Conservation (phyloP, 192 early-diverging fungal genomes). For the Coemansia sp. region DNA sequence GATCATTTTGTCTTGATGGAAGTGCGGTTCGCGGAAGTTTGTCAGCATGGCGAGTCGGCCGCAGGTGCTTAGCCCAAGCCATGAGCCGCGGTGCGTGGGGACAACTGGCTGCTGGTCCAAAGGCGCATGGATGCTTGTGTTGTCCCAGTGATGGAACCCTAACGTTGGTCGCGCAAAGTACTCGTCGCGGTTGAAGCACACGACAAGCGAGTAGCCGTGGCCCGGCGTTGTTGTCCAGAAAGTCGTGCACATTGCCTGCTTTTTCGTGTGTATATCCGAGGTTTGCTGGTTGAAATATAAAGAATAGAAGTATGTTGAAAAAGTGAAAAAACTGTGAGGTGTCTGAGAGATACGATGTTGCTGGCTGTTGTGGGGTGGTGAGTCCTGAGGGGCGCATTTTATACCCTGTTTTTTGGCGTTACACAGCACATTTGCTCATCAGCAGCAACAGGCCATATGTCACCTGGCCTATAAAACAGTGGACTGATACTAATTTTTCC, state of each 20-base stretch:
- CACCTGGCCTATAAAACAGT: no score
- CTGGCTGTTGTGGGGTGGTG: no score
- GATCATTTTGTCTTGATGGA: conserved; percentile 19
- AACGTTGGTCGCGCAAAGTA: conserved; percentile 33
- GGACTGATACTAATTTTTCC: no score
- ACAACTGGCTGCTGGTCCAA: conserved; percentile 26
- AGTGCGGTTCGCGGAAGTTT: conserved; percentile 23
- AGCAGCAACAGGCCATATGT: no score
- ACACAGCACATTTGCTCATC: no score
- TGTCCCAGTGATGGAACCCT: conserved; percentile 31
- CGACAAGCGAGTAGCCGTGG: conserved; percentile 11
- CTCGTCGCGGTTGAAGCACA: conserved; percentile 49
- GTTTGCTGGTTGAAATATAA: no score
- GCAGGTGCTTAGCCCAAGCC: conserved; percentile 23
- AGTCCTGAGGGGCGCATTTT: no score
- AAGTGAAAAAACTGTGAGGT: no score
- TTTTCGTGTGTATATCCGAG: no score
- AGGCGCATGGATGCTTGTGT: conserved; percentile 33
- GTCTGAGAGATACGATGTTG: no score
- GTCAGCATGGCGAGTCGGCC: conserved; percentile 35
- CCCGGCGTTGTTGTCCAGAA: conserved; percentile 17
- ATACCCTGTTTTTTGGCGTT: no score
- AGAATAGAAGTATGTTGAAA: no score
- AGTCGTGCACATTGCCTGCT: conserved; percentile 30
- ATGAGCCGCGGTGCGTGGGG: conserved; percentile 30